phyloP scores from a whole-genome alignment of 768 basidiomycete genomes.

The Lentinula lateritia region DNA sequence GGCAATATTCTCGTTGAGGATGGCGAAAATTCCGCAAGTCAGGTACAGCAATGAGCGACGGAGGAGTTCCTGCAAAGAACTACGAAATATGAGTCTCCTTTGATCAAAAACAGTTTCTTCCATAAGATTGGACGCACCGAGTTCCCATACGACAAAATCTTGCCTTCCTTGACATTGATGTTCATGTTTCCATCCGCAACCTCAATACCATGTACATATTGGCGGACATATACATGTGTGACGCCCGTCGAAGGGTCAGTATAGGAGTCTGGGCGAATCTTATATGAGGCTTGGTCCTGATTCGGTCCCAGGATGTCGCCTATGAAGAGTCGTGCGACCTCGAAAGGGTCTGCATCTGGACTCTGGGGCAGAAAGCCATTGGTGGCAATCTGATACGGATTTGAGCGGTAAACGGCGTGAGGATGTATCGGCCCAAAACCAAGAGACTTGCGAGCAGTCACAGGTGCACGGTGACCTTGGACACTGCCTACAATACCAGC shows the following conservation, averaged over 20 bases:
- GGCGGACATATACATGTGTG: conserved; percentile 84
- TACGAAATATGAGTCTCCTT: conserved; percentile 18
- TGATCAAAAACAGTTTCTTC: too few species aligned
- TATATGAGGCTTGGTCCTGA: conserved; percentile 36
- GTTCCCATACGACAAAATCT: conserved; percentile 81
- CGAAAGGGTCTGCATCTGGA: conserved; percentile 41
- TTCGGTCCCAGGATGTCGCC: conserved; percentile 40
- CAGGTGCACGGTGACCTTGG: conserved; percentile 37
- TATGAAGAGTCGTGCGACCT: conserved; percentile 62
- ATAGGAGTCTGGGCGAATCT: conserved; percentile 79
- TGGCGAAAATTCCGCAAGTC: conserved; percentile 28
- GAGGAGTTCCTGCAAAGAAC: conserved; percentile 72
- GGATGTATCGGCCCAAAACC: conserved; percentile 81
- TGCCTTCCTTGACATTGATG: conserved; percentile 82
- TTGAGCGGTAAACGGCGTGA: conserved; percentile 61
- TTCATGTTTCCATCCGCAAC: conserved; percentile 92
- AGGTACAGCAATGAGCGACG: conserved; percentile 27
- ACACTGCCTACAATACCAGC: conserved; percentile 56
- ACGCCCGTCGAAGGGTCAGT: conserved; percentile 83
- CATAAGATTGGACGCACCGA: conserved; percentile 48
- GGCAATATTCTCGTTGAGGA: conserved; percentile 53
- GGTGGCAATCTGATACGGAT: conserved; percentile 38
- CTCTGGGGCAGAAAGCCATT: conserved; percentile 34
- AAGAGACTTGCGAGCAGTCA: conserved; percentile 68
- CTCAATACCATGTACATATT: conserved; percentile 80